Base-by-base conservation (phyloP, 345 rosid species). In the Sonneratia alba region DNA sequence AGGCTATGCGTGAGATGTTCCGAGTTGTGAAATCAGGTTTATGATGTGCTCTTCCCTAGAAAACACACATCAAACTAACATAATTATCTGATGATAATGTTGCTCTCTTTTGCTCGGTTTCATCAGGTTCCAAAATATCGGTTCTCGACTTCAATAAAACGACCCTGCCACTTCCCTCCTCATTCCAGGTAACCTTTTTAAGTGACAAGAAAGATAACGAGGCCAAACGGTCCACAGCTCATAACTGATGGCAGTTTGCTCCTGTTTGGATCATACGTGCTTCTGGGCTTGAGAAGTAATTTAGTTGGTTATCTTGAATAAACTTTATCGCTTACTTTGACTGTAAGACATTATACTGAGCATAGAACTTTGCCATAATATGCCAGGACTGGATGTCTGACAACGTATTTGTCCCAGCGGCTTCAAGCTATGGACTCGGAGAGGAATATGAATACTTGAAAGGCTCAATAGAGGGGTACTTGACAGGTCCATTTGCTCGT, bases 71-170 rank as follows among this genome's bases (percentile, higher is more conserved):
- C 7, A 47, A 59, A 2, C 15, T 3, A 3, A 6, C 32, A 27
- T 6, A 62, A 27, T 27, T 6, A 15, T 43, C 15, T 36, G 48
- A 43, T 11, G 7, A 40, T 51, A 34, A 43, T 24, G 32, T 27
- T 55, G 22, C 71, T 47, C 36, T 11, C 47, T 22, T 24, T 51
- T 77, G 18, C 16, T 55, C 38, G 62, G 65, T 18, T 15, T 77
- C 75, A 76, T 67, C 83, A 91, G 97, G 95, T 68, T 84, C 90
- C 27, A 85, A 75, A 78, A 78, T 78, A 36, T 91, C 97, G 0
- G 78, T 94, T n/a, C 91, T 94, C 67, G 98, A 91, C 78, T 91
- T 91, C 70, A 88, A 86, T 74, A 91, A 93, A 84, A 88, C 87
- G 74, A 83, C 79, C n/a, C 81, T 74, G 59, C 77, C 83, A 36